Evolutionary conservation across 1,284 basidiomycete genomes (phyloP).

Genomic region (Ustilago tritici): DNA sequence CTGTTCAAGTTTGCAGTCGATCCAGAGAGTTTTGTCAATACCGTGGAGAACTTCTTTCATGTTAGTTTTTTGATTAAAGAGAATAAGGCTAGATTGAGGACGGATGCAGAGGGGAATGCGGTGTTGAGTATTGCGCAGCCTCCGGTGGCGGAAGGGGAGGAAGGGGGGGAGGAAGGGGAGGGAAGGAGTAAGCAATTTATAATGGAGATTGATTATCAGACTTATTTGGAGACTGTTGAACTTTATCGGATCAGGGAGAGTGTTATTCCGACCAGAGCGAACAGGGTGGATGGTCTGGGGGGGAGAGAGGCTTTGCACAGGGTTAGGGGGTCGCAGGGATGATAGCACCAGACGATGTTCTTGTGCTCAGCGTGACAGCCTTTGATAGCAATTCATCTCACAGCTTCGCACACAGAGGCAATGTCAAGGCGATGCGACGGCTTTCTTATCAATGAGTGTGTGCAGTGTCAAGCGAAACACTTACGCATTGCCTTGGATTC

Average conservation of each 20-base stretch:
- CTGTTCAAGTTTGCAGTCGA: conserved; percentile 87
- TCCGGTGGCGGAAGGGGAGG: not conserved
- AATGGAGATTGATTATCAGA: conserved; percentile 84
- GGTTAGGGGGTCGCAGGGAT: not conserved
- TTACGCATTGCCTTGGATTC: too few relatives aligned
- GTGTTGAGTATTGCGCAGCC: conserved; percentile 75
- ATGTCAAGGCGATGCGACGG: not conserved
- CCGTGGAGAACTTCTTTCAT: conserved; percentile 93
- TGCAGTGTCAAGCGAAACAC: too few relatives aligned
- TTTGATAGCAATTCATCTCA: too few relatives aligned
- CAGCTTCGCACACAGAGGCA: not conserved
- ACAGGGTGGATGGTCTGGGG: conserved; percentile 24
- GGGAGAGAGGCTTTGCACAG: conserved; percentile 13
- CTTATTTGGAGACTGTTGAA: conserved; percentile 84
- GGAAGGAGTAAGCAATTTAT: conserved; percentile 81
- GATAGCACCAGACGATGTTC: too few relatives aligned
- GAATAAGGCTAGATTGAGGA: conserved; percentile 75
- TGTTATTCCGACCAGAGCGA: conserved; percentile 69
- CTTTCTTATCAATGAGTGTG: too few relatives aligned
- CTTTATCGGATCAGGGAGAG: conserved; percentile 79
- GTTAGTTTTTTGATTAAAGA: conserved; percentile 90
- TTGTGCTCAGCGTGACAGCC: too few relatives aligned
- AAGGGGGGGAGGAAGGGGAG: not conserved
- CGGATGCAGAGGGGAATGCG: conserved; percentile 78
- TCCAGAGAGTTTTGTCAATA: conserved; percentile 86